Evolutionary conservation across 768 basidiomycete genomes (phyloP), one percentile per base, ranked within the genome.

Genomic region (Mycena galopus): DNA sequence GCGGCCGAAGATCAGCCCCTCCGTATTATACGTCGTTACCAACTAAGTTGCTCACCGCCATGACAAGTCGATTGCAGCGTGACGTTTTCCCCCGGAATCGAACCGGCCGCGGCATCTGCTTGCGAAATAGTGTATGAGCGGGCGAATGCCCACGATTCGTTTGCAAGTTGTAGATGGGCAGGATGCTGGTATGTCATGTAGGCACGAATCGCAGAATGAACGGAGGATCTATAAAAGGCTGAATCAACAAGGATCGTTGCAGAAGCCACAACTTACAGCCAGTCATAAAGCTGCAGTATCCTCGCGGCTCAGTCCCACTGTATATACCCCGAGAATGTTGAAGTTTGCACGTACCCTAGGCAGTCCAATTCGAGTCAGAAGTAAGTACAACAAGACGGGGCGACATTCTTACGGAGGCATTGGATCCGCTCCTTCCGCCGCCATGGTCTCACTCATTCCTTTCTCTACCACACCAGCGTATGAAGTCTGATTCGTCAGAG

Each of bases 131-230:
- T 71, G 42, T 65, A 60, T 11, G 64, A 27, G 1, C 33, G 42
- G 3, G 42, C 69, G 25, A 50, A 57, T 32, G 42, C 4, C 69
- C 69, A 71, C 1, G 63, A 32, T 32, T 47, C 32, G 19, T 30
- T 53, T 8, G 69, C 69, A 16, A 50, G 32, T 4, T 32, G 17
- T 1, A 65, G 57, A 16, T 65, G 60, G 11, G 32, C 29, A 21
- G 69, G 47, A 17, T 51, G 12, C n/a, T 60, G 61, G 57, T 71
- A 71, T 21, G 69, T 58, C 8, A 29, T 16, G 56, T 71, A 60
- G 5, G 69, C 69, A 9, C 56, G 47, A 5, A 51, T 30, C 9
- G 69, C 63, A 0, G 51, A 63, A 53, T 71, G 44, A 37, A 6
- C 35, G n/a, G n/a, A n/a, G n/a, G n/a, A n/a, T n/a, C n/a, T n/a